These are phyloP conservation scores for Bruguiera parviflora DNA, from an alignment of 345 rosid species.

Conservation along the genomic window DNA sequence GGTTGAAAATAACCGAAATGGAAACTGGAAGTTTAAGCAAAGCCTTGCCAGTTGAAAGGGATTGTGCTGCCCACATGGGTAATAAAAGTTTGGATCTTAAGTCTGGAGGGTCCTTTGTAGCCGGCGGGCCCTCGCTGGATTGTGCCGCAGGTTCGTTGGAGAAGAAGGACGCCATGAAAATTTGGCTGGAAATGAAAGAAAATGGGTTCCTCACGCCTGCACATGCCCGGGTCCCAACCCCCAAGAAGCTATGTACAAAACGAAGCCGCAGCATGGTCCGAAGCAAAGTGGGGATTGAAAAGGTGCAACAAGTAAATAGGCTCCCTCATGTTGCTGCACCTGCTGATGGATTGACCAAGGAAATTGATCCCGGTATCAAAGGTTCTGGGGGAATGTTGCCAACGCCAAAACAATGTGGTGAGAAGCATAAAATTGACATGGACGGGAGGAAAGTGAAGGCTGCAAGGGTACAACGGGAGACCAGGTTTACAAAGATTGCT, in stretches of 20 bases:
- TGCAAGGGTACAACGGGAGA: not conserved
- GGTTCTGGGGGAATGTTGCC: not conserved
- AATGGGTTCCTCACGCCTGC: constrained; percentile 20
- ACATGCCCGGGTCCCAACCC: not conserved
- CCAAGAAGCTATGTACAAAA: not conserved
- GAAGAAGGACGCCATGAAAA: constrained; percentile 16
- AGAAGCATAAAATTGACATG: not conserved
- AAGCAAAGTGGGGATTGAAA: not conserved
- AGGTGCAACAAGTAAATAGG: not conserved
- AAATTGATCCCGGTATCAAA: not conserved
- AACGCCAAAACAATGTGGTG: not conserved
- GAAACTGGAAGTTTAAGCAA: no score
- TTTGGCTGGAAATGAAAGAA: constrained; percentile 21
- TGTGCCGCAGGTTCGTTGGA: not conserved
- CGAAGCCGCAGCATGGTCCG: not conserved
- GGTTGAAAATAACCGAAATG: no score
- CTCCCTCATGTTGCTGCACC: constrained; percentile 1
- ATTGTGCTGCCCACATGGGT: no score
- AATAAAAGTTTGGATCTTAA: no score
- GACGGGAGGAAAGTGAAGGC: not conserved
- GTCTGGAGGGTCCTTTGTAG: no score
- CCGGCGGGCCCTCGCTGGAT: not conserved
- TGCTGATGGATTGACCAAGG: constrained; percentile 1
- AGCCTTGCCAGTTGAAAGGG: no score
- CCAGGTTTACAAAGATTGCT: not conserved